phyloP scores from a whole-genome alignment of 2,329 filamentous ascomycete genomes.

The Scortechinia acanthostroma region DNA sequence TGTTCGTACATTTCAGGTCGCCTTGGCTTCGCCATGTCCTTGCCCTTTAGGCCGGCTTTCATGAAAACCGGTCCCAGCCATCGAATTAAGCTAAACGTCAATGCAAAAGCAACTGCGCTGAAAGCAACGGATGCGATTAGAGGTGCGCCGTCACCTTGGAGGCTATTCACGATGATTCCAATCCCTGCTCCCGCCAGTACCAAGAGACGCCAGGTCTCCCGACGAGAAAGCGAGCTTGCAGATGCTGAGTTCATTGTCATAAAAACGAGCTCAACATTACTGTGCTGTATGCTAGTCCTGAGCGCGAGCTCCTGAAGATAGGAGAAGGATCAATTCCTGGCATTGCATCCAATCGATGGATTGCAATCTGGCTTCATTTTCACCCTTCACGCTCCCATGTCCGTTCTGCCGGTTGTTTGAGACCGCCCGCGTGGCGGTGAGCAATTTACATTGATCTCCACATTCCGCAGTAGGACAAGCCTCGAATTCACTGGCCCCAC shows the following conservation, averaged over 20 bases:
- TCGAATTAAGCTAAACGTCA: slow-evolving; percentile 55
- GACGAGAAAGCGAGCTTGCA: background rate
- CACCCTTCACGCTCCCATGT: too few relatives aligned
- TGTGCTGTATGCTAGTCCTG: too few relatives aligned
- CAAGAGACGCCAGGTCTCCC: background rate
- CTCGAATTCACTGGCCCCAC: too few relatives aligned
- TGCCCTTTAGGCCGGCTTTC: slow-evolving; percentile 56
- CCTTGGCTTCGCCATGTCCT: slow-evolving; percentile 55
- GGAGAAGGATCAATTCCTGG: too few relatives aligned
- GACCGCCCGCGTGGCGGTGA: too few relatives aligned
- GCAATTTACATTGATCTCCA: too few relatives aligned
- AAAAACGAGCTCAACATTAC: too few relatives aligned
- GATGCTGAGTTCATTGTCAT: background rate
- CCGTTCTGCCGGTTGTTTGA: too few relatives aligned
- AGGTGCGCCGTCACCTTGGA: slow-evolving; percentile 44
- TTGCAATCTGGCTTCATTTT: too few relatives aligned
- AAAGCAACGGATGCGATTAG: slow-evolving; percentile 58
- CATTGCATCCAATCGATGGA: too few relatives aligned
- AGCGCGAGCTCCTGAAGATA: too few relatives aligned
- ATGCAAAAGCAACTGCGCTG: slow-evolving; percentile 53
- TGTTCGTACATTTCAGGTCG: slow-evolving; percentile 45
- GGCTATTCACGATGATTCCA: slow-evolving; percentile 51
- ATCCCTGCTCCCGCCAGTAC: slow-evolving; percentile 42
- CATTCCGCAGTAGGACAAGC: too few relatives aligned
- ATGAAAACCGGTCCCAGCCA: slow-evolving; percentile 63